Percentiles rank a stretch among this genome's conserved stretches.
phyloP scores from a whole-genome alignment of 768 basidiomycete genomes.

The Rhodotorula taiwanensis region DNA sequence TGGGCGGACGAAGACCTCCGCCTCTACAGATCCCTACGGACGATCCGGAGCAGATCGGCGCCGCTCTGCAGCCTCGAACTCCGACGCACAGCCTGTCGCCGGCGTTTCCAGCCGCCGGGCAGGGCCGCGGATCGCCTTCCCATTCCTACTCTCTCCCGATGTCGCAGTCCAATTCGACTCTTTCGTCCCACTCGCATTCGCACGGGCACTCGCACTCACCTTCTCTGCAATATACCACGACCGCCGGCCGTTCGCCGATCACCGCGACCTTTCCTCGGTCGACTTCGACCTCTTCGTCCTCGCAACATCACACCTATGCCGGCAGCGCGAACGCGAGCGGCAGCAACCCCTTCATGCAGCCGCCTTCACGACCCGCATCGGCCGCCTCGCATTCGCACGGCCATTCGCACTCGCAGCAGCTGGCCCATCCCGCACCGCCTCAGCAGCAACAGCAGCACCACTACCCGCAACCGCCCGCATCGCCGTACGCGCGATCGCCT shows the following conservation, averaged over 20 bases:
- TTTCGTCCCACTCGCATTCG: conserved; percentile 22
- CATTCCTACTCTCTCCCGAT: conserved; percentile 13
- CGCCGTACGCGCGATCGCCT: too few relatives aligned
- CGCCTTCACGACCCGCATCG: conserved; percentile 4
- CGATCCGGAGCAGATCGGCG: neutral
- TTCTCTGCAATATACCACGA: neutral
- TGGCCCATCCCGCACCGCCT: neutral
- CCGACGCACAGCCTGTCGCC: conserved; percentile 3
- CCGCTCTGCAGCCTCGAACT: neutral
- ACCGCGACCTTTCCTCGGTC: neutral
- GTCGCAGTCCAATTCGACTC: conserved; percentile 15
- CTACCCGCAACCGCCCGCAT: too few relatives aligned
- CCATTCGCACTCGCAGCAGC: conserved; percentile 3
- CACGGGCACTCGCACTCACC: conserved; percentile 3
- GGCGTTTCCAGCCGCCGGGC: conserved; percentile 5
- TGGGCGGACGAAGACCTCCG: neutral
- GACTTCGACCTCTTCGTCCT: neutral
- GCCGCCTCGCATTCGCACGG: conserved; percentile 2
- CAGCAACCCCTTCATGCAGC: neutral
- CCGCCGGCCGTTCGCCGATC: neutral
- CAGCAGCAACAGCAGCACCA: too few relatives aligned
- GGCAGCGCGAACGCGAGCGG: too few relatives aligned
- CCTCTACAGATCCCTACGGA: conserved; percentile 1
- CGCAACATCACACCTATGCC: neutral
- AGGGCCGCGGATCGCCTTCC: neutral